These are phyloP conservation scores for Penicillium mononematosum DNA, from an alignment of 495 filamentous ascomycete species.

Conservation along the genomic window DNA sequence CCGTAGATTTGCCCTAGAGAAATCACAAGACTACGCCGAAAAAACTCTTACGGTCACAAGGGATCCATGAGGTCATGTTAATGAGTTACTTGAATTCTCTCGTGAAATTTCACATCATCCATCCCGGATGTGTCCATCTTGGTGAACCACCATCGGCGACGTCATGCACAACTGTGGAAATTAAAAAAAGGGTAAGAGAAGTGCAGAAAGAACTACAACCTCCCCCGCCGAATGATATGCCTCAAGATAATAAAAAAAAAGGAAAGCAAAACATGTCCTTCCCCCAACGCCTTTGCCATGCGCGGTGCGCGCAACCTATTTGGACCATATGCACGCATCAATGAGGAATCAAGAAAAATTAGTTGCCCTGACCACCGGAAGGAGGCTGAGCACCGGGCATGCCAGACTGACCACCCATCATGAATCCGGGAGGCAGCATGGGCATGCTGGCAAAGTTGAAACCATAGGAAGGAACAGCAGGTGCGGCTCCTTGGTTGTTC, in stretches of 20 bases:
- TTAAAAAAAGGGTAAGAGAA: conserved; percentile 5
- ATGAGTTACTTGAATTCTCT: neutral
- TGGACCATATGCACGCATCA: conserved; percentile 8
- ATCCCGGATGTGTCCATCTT: neutral
- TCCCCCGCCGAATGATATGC: conserved; percentile 3
- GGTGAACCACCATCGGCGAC: neutral
- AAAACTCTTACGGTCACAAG: neutral
- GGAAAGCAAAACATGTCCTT: neutral
- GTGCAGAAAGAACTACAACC: neutral
- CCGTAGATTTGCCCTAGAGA: neutral
- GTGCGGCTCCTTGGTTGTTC: conserved; percentile 57
- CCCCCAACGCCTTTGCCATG: conserved; percentile 11
- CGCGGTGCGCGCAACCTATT: neutral
- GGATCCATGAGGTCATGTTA: neutral
- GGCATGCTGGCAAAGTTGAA: conserved; percentile 70
- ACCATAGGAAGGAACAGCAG: conserved; percentile 63
- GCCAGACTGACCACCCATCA: conserved; percentile 46
- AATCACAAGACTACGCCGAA: neutral
- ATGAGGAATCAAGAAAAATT: conserved; percentile 14
- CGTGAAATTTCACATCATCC: neutral
- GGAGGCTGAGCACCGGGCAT: conserved; percentile 43
- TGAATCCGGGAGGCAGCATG: conserved; percentile 65
- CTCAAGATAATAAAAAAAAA: neutral
- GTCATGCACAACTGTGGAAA: neutral
- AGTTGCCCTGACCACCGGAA: conserved; percentile 46